phyloP scores from a whole-genome alignment of 805 yeast genomes.

The Starmerella geochares region DNA sequence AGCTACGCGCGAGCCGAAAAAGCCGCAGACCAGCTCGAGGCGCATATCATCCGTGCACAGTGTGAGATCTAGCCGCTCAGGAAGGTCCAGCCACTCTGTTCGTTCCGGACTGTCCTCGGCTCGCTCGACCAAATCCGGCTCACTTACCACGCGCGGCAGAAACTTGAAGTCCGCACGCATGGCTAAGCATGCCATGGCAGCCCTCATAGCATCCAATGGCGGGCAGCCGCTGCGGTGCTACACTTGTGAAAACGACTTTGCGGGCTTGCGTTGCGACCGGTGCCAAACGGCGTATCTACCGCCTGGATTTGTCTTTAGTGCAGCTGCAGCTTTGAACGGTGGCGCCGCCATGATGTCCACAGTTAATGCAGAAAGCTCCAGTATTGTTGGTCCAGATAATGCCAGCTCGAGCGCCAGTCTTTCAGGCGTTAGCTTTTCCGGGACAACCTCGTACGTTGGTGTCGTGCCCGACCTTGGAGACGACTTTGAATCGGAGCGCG shows the following conservation, averaged over 20 bases:
- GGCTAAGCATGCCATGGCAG: constrained; percentile 18
- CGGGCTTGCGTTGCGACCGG: constrained; percentile 16
- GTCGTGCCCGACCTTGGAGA: constrained; percentile 3
- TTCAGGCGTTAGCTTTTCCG: constrained; percentile 3
- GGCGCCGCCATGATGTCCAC: background rate
- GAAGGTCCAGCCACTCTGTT: constrained; percentile 9
- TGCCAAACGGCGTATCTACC: constrained; percentile 25
- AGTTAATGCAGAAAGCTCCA: background rate
- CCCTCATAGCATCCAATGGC: constrained; percentile 11
- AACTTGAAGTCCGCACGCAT: constrained; percentile 17
- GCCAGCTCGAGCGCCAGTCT: constrained; percentile 6
- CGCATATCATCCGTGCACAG: constrained; percentile 5
- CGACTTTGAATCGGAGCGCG: constrained; percentile 2
- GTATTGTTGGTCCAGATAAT: background rate
- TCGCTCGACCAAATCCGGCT: background rate
- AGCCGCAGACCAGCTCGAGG: background rate
- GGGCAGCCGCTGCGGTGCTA: constrained; percentile 20
- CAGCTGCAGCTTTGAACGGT: constrained; percentile 13
- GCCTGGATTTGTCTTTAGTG: constrained; percentile 16
- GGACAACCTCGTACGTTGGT: background rate
- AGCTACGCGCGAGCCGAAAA: background rate
- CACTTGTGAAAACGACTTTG: constrained; percentile 21
- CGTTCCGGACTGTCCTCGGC: background rate
- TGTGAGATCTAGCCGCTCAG: constrained; percentile 10
- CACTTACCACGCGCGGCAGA: background rate